phyloP scores from a whole-genome alignment of 805 yeast species.

The Ogataea pilisensis region DNA sequence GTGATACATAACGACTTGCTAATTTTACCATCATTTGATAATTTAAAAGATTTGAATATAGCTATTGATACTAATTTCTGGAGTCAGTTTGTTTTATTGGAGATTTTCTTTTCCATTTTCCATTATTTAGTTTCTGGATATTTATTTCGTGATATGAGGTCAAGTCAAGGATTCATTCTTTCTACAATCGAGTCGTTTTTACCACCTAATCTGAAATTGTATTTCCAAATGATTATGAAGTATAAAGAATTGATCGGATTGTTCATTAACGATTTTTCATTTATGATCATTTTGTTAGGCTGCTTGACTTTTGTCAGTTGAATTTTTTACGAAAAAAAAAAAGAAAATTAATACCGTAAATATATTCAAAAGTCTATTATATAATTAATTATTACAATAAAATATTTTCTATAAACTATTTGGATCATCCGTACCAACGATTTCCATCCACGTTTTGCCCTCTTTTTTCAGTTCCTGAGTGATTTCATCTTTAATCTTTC shows the following conservation, averaged over 20 bases:
- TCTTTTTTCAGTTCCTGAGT: slow-evolving; percentile 58
- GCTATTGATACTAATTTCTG: slow-evolving; percentile 15
- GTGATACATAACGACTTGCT: slow-evolving; percentile 6
- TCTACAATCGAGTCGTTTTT: slow-evolving; percentile 20
- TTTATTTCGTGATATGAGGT: slow-evolving; percentile 2
- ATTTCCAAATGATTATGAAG: slow-evolving; percentile 15
- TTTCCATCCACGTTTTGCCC: slow-evolving; percentile 81
- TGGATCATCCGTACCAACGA: slow-evolving; percentile 64
- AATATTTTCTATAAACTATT: not conserved
- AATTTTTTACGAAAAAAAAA: not conserved
- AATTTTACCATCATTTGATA: slow-evolving; percentile 11
- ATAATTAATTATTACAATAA: not conserved
- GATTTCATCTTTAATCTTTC: slow-evolving; percentile 56
- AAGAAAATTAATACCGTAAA: not conserved
- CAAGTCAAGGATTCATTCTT: slow-evolving; percentile 14
- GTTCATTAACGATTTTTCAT: slow-evolving; percentile 24
- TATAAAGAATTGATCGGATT: slow-evolving; percentile 25
- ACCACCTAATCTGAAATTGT: slow-evolving; percentile 15
- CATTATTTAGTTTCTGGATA: slow-evolving; percentile 3
- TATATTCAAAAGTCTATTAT: not conserved
- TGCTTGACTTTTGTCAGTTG: slow-evolving; percentile 10
- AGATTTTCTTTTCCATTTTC: slow-evolving; percentile 16
- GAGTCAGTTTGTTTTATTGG: slow-evolving; percentile 21
- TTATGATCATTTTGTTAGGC: slow-evolving; percentile 26
- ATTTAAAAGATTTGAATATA: slow-evolving; percentile 6